Evolutionary conservation across 1,284 basidiomycete genomes (phyloP).

Genomic region (Puccinia novopanici): DNA sequence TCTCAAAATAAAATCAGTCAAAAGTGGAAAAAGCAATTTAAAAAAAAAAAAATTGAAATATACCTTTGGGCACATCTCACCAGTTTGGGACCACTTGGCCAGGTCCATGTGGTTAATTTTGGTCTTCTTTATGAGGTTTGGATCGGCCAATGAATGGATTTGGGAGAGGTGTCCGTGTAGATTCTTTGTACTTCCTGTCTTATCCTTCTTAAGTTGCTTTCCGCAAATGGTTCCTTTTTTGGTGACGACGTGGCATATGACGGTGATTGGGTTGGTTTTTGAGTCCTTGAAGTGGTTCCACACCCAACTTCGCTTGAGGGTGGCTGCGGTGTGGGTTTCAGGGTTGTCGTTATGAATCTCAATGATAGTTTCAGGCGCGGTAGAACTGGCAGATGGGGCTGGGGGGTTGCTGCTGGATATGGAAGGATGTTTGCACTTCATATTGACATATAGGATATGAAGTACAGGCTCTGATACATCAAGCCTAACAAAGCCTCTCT

Average conservation of each 20-base stretch:
- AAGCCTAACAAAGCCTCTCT: too few species aligned
- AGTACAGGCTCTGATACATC: too few species aligned
- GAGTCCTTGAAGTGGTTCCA: neutral
- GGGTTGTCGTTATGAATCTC: too few species aligned
- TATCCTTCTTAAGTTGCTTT: neutral
- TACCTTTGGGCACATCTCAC: neutral
- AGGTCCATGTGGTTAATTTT: neutral
- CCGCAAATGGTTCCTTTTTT: neutral
- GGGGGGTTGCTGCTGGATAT: too few species aligned
- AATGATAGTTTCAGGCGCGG: too few species aligned
- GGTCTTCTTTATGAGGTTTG: neutral
- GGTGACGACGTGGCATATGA: neutral
- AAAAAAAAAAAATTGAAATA: too few species aligned
- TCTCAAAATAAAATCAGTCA: neutral
- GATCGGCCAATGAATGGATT: neutral
- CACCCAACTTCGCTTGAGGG: constrained; percentile 4
- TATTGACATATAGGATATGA: too few species aligned
- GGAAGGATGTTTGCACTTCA: too few species aligned
- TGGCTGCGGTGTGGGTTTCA: too few species aligned
- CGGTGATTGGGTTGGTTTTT: neutral
- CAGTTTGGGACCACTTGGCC: neutral
- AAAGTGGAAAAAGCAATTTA: neutral
- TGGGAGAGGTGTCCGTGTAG: neutral
- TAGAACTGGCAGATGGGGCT: too few species aligned
- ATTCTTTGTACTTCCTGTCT: neutral